Evolutionary conservation across 2,329 filamentous ascomycete genomes (phyloP).

Genomic region (Dactylellina haptotyla): DNA sequence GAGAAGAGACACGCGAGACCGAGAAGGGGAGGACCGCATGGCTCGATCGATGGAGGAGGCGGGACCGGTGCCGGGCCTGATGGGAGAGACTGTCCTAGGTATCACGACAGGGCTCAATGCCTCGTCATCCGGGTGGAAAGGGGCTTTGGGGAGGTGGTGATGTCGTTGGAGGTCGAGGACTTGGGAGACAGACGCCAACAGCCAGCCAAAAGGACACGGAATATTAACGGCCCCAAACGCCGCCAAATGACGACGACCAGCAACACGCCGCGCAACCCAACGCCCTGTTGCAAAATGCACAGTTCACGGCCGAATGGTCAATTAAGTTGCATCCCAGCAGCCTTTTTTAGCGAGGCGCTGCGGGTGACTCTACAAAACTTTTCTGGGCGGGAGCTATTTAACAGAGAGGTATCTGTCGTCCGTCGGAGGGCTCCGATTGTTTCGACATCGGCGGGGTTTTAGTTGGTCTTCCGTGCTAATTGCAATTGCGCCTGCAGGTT

Average conservation of each 20-base stretch:
- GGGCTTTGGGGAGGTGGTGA: conserved; percentile 14
- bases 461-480: no score
- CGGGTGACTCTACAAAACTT: background rate
- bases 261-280: conserved; percentile 49
- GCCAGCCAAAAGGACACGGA: conserved; percentile 52
- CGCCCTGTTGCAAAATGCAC: conserved; percentile 25
- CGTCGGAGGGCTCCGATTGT: conserved; percentile 5
- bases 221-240: no score
- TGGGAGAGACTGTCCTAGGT: conserved; percentile 11
- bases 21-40: conserved; percentile 47
- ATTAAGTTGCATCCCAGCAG: conserved; percentile 26
- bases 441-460: conserved; percentile 2
- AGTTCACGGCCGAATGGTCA: background rate
- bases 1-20: conserved; percentile 51
- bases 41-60: conserved; percentile 13
- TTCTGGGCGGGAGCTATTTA: background rate
- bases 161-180: conserved; percentile 18
- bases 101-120: conserved; percentile 47
- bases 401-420: background rate
- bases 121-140: conserved; percentile 35
- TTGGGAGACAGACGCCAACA: background rate
- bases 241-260: conserved; percentile 52
- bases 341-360: conserved; percentile 47
- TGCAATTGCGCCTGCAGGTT: no score
- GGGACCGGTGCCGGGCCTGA: conserved; percentile 1